These are phyloP conservation scores for Cucurbita argyrosperma DNA, from an alignment of 306 rosid species.

Conservation along the genomic window DNA sequence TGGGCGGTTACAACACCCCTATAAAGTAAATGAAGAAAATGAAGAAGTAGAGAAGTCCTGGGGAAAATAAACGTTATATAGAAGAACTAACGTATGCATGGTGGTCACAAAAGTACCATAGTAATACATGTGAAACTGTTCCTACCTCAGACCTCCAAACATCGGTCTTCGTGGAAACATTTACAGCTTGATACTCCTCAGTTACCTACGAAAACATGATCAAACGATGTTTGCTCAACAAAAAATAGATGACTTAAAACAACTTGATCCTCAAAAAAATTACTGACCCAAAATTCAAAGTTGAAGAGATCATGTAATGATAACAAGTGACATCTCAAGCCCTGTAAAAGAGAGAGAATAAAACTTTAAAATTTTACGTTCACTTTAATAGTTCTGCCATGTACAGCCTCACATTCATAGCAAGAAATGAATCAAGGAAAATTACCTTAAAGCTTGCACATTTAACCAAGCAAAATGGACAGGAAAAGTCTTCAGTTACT, in stretches of 20 bases:
- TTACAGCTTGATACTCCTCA: slow-evolving; percentile 56
- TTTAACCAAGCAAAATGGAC: slow-evolving; percentile 65
- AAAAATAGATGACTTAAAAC: slow-evolving; percentile 6
- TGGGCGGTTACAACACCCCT: too few relatives aligned
- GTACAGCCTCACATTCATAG: slow-evolving; percentile 4
- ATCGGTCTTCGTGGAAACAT: slow-evolving; percentile 39
- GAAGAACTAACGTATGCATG: not conserved
- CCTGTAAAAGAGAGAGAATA: slow-evolving; percentile 30
- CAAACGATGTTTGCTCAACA: slow-evolving; percentile 9
- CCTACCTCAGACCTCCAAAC: slow-evolving; percentile 40
- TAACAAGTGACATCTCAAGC: slow-evolving; percentile 53
- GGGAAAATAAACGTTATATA: not conserved
- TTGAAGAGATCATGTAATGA: slow-evolving; percentile 62
- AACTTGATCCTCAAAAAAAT: slow-evolving; percentile 11
- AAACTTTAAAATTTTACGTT: slow-evolving; percentile 2
- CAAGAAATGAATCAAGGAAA: not conserved
- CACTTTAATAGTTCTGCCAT: not conserved
- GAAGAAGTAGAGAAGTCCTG: not conserved
- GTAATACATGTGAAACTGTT: slow-evolving; percentile 10
- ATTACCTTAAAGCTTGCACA: slow-evolving; percentile 72
- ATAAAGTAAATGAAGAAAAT: not conserved
- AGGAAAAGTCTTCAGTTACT: slow-evolving; percentile 71
- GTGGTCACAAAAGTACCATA: not conserved
- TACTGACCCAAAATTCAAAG: slow-evolving; percentile 80
- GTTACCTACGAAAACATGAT: slow-evolving; percentile 43